phyloP scores from a whole-genome alignment of 2,329 filamentous ascomycete species.

The Ophiostoma perfectum region DNA sequence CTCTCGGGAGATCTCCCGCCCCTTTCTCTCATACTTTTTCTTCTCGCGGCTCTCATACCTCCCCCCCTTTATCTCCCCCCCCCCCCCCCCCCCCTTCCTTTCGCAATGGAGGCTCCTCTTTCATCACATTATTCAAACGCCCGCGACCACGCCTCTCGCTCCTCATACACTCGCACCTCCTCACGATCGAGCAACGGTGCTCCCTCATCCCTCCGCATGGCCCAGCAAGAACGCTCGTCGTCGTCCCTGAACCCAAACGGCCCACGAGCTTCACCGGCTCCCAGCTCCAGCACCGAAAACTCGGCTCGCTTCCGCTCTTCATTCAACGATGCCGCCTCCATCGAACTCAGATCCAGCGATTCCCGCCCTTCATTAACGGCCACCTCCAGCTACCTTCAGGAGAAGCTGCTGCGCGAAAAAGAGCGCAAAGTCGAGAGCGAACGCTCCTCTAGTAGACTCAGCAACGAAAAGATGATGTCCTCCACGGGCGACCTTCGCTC shows the following conservation, averaged over 20 bases:
- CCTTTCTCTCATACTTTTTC: not conserved
- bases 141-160: constrained; percentile 18
- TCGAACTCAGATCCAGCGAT: constrained; percentile 39
- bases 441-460: constrained; percentile 36
- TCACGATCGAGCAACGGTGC: constrained; percentile 20
- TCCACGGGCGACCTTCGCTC: constrained; percentile 37
- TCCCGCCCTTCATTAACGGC: constrained; percentile 36
- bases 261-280: constrained; percentile 18
- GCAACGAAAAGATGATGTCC: constrained; percentile 36
- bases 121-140: constrained; percentile 17
- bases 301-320: constrained; percentile 18
- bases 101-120: constrained; percentile 22
- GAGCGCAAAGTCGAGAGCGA: constrained; percentile 48
- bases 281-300: constrained; percentile 19
- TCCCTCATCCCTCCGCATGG: constrained; percentile 13
- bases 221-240: constrained; percentile 6
- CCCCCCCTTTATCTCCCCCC: not conserved
- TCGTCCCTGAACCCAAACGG: constrained; percentile 13
- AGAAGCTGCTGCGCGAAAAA: constrained; percentile 48
- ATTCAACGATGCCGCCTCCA: constrained; percentile 29
- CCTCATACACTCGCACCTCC: constrained; percentile 22
- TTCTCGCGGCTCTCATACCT: not conserved
- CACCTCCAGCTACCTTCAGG: constrained; percentile 50
- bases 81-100: not conserved
- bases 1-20: constrained; percentile 1